Conservation (phyloP, 2,329 filamentous ascomycete species). For the Beauveria scarabaeidicola region DNA sequence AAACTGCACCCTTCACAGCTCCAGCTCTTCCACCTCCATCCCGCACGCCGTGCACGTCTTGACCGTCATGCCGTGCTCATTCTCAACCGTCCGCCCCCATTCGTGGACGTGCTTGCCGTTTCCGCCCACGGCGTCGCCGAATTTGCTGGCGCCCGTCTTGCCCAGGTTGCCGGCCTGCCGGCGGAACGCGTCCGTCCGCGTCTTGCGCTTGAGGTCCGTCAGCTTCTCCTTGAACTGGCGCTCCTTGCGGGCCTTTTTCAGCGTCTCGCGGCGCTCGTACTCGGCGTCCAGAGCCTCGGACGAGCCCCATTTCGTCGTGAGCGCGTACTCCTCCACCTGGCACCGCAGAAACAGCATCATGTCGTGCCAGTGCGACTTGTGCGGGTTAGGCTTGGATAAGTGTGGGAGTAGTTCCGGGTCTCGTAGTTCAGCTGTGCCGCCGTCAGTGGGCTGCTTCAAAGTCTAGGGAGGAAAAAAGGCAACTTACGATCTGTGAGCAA, state of each 20-base stretch:
- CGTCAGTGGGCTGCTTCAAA: background rate
- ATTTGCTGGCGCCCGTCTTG: slow-evolving; percentile 45
- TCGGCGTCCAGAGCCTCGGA: slow-evolving; percentile 79
- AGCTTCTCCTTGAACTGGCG: slow-evolving; percentile 87
- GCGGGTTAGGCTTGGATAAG: slow-evolving; percentile 82
- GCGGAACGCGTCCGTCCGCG: slow-evolving; percentile 81
- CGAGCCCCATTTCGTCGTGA: slow-evolving; percentile 85
- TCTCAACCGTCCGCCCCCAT: slow-evolving; percentile 66
- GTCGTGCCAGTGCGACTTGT: slow-evolving; percentile 93
- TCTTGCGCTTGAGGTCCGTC: slow-evolving; percentile 85
- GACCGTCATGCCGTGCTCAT: slow-evolving; percentile 63
- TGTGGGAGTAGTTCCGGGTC: slow-evolving; percentile 82
- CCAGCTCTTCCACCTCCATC: slow-evolving; percentile 71
- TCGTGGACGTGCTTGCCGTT: slow-evolving; percentile 77
- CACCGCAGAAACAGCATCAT: slow-evolving; percentile 97
- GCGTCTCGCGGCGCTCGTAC: slow-evolving; percentile 67
- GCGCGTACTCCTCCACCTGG: slow-evolving; percentile 90
- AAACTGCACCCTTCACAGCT: slow-evolving; percentile 37
- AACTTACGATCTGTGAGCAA: slow-evolving; percentile 78
- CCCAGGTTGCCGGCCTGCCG: slow-evolving; percentile 55
- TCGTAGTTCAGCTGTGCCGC: slow-evolving; percentile 65
- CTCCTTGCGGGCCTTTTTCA: slow-evolving; percentile 81
- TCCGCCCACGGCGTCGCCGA: slow-evolving; percentile 67
- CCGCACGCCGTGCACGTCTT: slow-evolving; percentile 73
- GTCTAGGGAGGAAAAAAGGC: too few relatives aligned